Conservation (phyloP, 306 rosid species). For the Casuarina equisetifolia region DNA sequence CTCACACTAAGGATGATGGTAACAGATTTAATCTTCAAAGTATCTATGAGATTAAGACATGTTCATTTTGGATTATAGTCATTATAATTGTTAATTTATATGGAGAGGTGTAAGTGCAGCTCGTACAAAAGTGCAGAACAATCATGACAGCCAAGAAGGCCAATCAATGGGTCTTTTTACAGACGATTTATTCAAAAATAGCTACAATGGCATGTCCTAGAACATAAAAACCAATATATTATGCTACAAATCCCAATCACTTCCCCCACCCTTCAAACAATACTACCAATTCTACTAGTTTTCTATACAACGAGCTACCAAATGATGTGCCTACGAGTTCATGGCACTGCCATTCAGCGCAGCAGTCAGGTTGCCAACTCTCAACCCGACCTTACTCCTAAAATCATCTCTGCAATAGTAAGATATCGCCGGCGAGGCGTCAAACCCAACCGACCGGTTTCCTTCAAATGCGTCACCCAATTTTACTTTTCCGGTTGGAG, state of each 20-base stretch:
- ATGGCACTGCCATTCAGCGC: slow-evolving; percentile 35
- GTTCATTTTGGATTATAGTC: no score
- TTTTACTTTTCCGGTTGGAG: slow-evolving; percentile 21
- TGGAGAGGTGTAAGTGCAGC: no score
- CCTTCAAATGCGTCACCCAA: slow-evolving; percentile 14
- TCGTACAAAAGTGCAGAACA: no score
- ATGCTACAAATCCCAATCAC: neutral
- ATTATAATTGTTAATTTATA: no score
- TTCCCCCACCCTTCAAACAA: neutral
- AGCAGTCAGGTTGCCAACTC: slow-evolving; percentile 56
- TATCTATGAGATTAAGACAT: no score
- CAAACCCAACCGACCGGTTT: slow-evolving; percentile 42
- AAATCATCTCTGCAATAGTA: slow-evolving; percentile 49
- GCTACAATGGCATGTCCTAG: neutral
- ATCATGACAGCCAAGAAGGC: no score
- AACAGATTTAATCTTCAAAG: no score
- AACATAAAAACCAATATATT: neutral
- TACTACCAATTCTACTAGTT: neutral
- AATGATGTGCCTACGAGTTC: slow-evolving; percentile 2
- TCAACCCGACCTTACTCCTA: slow-evolving; percentile 35
- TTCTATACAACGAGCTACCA: neutral
- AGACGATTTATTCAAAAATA: neutral
- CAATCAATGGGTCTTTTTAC: neutral
- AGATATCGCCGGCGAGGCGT: slow-evolving; percentile 21
- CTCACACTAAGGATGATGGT: no score